Percentiles rank a stretch among this genome's conserved stretches.
These are phyloP conservation scores for Sporobolomyces phaffii DNA, from an alignment of 768 basidiomycete species.

Conservation along the genomic window DNA sequence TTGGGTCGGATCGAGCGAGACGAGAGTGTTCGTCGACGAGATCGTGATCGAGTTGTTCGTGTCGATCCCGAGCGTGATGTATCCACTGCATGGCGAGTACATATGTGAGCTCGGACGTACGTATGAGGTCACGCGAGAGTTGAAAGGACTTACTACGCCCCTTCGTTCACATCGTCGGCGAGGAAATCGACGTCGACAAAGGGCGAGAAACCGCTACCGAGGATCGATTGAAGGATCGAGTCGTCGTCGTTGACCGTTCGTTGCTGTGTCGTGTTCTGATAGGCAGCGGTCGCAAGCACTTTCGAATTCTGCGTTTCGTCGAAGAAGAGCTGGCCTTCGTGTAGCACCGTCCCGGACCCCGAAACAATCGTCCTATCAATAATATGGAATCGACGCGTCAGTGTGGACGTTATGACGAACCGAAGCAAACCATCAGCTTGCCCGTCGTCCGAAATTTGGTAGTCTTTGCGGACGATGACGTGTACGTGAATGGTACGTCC, in stretches of 20 bases:
- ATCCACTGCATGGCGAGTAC: neutral
- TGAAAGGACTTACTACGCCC: conserved; percentile 5
- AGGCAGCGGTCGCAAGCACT: conserved; percentile 43
- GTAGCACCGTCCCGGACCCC: conserved; percentile 44
- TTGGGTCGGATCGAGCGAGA: conserved; percentile 6
- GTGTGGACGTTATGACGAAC: neutral
- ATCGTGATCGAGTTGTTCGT: conserved; percentile 1
- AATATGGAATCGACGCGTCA: neutral
- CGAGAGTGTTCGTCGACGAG: conserved; percentile 6
- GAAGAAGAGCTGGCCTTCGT: conserved; percentile 51
- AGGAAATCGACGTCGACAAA: conserved; percentile 42
- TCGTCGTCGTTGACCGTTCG: conserved; percentile 46
- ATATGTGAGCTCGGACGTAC: neutral
- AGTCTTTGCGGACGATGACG: conserved; percentile 45
- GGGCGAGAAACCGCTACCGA: conserved; percentile 43
- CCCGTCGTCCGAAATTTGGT: conserved; percentile 26
- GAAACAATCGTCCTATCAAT: conserved; percentile 44
- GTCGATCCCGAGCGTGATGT: conserved; percentile 29
- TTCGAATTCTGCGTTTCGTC: conserved; percentile 41
- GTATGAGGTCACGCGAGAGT: neutral
- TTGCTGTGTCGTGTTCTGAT: conserved; percentile 43
- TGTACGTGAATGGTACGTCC: conserved; percentile 49
- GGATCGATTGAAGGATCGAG: conserved; percentile 41
- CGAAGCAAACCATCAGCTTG: neutral
- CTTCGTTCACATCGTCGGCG: conserved; percentile 23